Evolutionary conservation across 1,139 yeast species (phyloP).

Genomic region (Yamadazyma sp.): DNA sequence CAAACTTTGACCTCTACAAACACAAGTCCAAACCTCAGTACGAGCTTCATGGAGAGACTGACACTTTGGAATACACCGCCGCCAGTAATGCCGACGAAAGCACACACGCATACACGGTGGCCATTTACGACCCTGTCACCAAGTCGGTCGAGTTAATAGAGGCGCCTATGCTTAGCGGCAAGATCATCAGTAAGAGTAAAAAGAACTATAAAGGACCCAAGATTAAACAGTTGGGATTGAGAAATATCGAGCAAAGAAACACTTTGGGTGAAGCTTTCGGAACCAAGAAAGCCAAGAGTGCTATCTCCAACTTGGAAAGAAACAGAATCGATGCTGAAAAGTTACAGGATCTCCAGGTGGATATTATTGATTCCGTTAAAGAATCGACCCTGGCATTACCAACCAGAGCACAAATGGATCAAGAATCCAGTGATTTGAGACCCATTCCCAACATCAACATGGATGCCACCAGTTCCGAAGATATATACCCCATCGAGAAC

Average conservation of each 20-base stretch:
- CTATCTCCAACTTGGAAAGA: conserved; percentile 75
- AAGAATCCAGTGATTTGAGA: conserved; percentile 59
- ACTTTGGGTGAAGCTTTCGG: conserved; percentile 96
- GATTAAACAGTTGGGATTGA: conserved; percentile 55
- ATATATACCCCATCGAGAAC: conserved; percentile 70
- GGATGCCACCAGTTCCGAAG: conserved; percentile 78
- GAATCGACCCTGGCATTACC: conserved; percentile 73
- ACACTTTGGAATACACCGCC: conserved; percentile 73
- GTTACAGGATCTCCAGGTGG: conserved; percentile 70
- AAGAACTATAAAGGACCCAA: conserved; percentile 58
- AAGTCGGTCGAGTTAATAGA: conserved; percentile 61
- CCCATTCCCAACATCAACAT: conserved; percentile 80
- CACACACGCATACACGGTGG: conserved; percentile 52
- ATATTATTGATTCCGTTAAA: conserved; percentile 79
- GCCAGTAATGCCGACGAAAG: conserved; percentile 29
- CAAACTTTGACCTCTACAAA: conserved; percentile 63
- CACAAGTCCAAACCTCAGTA: conserved; percentile 47
- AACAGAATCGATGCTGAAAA: conserved; percentile 85
- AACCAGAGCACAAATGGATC: conserved; percentile 56
- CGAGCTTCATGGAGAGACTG: conserved; percentile 77
- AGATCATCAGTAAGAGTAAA: conserved; percentile 54
- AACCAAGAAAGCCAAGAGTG: conserved; percentile 93
- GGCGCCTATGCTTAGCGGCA: conserved; percentile 57
- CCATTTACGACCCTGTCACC: conserved; percentile 63
- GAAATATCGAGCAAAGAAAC: conserved; percentile 62